Evolutionary conservation across 106 monocot genomes (phyloP).

Genomic region (Alisma plantagoaquatica): DNA sequence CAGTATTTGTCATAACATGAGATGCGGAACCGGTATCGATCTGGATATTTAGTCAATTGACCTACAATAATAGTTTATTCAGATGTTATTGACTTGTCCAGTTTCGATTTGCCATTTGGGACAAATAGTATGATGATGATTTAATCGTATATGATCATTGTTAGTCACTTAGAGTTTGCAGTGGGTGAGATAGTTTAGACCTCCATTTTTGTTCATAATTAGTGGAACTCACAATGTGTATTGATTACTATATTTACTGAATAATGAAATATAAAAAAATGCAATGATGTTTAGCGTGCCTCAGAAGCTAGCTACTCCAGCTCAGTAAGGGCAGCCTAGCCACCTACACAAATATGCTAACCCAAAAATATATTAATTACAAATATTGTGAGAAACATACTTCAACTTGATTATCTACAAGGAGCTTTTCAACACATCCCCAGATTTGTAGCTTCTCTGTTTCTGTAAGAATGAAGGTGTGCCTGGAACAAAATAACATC

Average conservation of each 20-base stretch:
- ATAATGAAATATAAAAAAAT: too few relatives aligned
- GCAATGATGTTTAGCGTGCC: neutral
- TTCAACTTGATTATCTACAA: slow-evolving; percentile 94
- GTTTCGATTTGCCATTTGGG: too few relatives aligned
- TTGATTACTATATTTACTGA: neutral
- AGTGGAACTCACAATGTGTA: neutral
- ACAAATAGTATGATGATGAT: too few relatives aligned
- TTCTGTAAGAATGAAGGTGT: slow-evolving; percentile 65
- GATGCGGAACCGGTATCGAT: too few relatives aligned
- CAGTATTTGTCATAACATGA: too few relatives aligned
- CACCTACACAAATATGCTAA: neutral
- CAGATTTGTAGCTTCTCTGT: slow-evolving; percentile 76
- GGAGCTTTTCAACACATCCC: slow-evolving; percentile 63
- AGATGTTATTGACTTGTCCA: too few relatives aligned
- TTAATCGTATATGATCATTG: too few relatives aligned
- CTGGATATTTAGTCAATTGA: too few relatives aligned
- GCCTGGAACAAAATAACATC: slow-evolving; percentile 38
- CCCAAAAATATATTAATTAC: neutral
- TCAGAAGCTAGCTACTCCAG: neutral
- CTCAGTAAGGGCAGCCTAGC: neutral
- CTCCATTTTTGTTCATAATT: neutral
- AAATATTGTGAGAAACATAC: slow-evolving; percentile 20
- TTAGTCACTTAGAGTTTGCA: too few relatives aligned
- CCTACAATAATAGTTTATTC: too few relatives aligned
- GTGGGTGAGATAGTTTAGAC: too few relatives aligned